These are phyloP conservation scores for Xylaria polymorpha DNA, from an alignment of 2,329 filamentous ascomycete genomes.

Conservation along the genomic window DNA sequence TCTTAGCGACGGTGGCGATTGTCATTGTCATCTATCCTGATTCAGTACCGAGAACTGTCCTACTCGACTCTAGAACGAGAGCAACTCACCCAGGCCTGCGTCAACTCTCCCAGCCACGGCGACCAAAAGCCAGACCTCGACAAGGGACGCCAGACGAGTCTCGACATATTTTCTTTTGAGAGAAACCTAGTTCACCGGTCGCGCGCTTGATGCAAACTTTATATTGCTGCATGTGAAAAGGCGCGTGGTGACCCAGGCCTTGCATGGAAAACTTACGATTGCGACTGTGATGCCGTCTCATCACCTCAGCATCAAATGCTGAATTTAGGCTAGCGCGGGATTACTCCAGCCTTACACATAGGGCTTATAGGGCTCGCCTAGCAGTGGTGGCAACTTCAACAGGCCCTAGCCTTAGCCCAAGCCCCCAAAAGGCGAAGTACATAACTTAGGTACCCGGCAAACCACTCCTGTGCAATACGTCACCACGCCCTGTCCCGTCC, in stretches of 20 bases:
- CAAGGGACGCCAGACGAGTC: constrained; percentile 5
- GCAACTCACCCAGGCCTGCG: neutral
- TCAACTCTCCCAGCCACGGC: constrained; percentile 13
- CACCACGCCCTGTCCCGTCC: neutral
- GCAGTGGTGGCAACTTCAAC: constrained; percentile 1
- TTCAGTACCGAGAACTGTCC: neutral
- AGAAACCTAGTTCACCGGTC: constrained; percentile 22
- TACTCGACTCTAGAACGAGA: constrained; percentile 10
- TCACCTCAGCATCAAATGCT: constrained; percentile 24
- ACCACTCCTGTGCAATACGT: neutral
- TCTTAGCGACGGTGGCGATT: neutral
- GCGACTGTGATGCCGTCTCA: constrained; percentile 22
- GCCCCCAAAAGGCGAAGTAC: neutral
- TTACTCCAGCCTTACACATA: constrained; percentile 35
- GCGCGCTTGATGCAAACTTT: constrained; percentile 13
- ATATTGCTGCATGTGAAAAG: constrained; percentile 13
- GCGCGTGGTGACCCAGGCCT: constrained; percentile 15
- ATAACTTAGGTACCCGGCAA: neutral
- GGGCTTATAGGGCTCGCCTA: constrained; percentile 31
- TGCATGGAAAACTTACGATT: constrained; percentile 33
- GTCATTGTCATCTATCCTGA: neutral
- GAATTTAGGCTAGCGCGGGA: constrained; percentile 25
- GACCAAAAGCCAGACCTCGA: constrained; percentile 5
- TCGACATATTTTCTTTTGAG: constrained; percentile 5
- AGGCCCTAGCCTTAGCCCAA: neutral